These are phyloP conservation scores for Aspergillus texensis DNA, from an alignment of 2,329 filamentous ascomycete genomes.

Conservation along the genomic window DNA sequence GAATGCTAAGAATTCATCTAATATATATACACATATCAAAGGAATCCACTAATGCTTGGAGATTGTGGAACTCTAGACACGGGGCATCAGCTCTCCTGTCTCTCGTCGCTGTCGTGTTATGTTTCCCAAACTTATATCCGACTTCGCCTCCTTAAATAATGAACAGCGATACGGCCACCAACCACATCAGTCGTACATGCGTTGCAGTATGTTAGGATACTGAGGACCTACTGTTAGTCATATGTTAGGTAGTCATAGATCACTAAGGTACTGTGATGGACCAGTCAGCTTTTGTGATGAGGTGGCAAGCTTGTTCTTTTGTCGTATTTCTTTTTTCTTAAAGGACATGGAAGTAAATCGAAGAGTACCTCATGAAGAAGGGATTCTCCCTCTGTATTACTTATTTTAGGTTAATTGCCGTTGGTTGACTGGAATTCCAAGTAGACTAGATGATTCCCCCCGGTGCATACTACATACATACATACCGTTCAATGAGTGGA, in stretches of 20 bases:
- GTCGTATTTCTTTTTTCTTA: background rate
- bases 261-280: background rate
- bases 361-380: background rate
- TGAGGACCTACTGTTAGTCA: background rate
- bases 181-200: conserved; percentile 17
- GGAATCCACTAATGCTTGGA: conserved; percentile 1
- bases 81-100: conserved; percentile 5
- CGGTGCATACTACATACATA: background rate
- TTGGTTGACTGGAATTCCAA: background rate
- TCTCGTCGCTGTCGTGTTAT: background rate
- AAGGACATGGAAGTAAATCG: background rate
- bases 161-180: conserved; percentile 17
- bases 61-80: conserved; percentile 18
- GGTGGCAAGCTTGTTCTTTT: background rate
- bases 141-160: conserved; percentile 26
- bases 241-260: conserved; percentile 3
- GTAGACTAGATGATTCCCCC: background rate
- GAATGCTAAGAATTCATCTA: conserved; percentile 1
- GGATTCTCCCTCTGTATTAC: background rate
- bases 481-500: background rate
- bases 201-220: background rate
- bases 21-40: background rate
- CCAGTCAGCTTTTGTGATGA: background rate
- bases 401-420: background rate
- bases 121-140: conserved; percentile 1